Evolutionary conservation across 2,329 filamentous ascomycete genomes (phyloP).

Genomic region (Colletotrichum sp.): DNA sequence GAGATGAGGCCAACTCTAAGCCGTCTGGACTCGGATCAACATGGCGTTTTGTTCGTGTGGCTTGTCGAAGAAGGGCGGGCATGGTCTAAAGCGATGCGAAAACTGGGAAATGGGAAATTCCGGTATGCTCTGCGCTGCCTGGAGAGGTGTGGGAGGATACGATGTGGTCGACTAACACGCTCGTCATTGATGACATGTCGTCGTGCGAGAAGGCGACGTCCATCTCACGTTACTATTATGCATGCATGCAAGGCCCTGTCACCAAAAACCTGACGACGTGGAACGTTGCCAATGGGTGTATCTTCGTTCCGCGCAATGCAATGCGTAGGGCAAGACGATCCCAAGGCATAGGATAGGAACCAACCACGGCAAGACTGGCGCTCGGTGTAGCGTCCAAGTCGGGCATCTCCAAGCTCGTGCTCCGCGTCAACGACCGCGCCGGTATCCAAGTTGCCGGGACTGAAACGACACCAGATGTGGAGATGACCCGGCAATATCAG

Average conservation of each 20-base stretch:
- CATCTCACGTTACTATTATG: not conserved
- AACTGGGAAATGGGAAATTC: not conserved
- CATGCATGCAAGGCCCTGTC: not conserved
- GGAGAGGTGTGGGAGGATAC: not conserved
- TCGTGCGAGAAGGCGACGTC: not conserved
- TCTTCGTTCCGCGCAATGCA: not conserved
- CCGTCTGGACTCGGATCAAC: not conserved
- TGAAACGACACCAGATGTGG: not conserved
- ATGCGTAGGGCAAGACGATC: not conserved
- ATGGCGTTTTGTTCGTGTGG: not conserved
- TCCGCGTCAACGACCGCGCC: not conserved
- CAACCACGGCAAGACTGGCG: not conserved
- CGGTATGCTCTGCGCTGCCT: not conserved
- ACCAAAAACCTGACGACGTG: not conserved
- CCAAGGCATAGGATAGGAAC: not conserved
- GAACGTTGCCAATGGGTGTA: not conserved
- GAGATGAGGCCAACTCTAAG: not conserved
- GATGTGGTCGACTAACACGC: not conserved
- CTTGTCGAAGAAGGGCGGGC: not conserved
- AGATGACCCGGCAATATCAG: not conserved
- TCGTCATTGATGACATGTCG: not conserved
- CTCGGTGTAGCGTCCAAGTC: not conserved
- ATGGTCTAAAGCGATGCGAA: no score
- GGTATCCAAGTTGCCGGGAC: not conserved
- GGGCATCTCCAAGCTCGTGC: not conserved